Evolutionary conservation across 371 early-diverging fungal genomes (phyloP).

Genomic region (Mucor sp.): DNA sequence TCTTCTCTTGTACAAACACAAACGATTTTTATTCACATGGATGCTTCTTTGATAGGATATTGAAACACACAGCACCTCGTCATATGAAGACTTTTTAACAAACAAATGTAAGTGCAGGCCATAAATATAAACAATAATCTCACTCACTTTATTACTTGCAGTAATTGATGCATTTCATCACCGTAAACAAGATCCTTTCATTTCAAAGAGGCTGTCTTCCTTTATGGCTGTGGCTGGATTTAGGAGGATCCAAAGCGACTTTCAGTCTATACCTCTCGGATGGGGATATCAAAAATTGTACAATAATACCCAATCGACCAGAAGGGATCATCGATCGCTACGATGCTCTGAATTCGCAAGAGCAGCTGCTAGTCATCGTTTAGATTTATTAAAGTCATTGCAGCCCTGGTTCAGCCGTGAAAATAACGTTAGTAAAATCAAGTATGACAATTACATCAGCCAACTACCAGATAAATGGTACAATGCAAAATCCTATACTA

Average conservation of each 20-base stretch:
- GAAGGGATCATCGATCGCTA: background rate
- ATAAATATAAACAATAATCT: background rate
- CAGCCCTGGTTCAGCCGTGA: slow-evolving; percentile 30
- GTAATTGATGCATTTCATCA: slow-evolving; percentile 8
- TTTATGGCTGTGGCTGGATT: slow-evolving; percentile 38
- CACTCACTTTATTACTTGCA: background rate
- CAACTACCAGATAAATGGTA: slow-evolving; percentile 31
- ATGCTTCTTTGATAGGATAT: slow-evolving; percentile 21
- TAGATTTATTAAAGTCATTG: slow-evolving; percentile 30
- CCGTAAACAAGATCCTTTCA: slow-evolving; percentile 11
- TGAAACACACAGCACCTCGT: slow-evolving; percentile 34
- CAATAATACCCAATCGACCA: background rate
- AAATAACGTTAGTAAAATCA: slow-evolving; percentile 6
- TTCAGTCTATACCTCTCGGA: slow-evolving; percentile 44
- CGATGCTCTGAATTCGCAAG: slow-evolving; percentile 27
- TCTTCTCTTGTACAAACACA: background rate
- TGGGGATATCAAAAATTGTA: slow-evolving; percentile 27
- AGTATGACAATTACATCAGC: slow-evolving; percentile 14
- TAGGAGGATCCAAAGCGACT: slow-evolving; percentile 42
- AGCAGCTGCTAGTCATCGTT: slow-evolving; percentile 29
- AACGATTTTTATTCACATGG: background rate
- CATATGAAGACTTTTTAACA: slow-evolving; percentile 31
- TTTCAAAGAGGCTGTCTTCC: slow-evolving; percentile 25
- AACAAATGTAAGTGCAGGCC: slow-evolving; percentile 31
- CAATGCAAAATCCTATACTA: slow-evolving; percentile 28